Base-by-base conservation (phyloP, 2,329 filamentous ascomycete genomes). In the Aspergillus brasiliensis region DNA sequence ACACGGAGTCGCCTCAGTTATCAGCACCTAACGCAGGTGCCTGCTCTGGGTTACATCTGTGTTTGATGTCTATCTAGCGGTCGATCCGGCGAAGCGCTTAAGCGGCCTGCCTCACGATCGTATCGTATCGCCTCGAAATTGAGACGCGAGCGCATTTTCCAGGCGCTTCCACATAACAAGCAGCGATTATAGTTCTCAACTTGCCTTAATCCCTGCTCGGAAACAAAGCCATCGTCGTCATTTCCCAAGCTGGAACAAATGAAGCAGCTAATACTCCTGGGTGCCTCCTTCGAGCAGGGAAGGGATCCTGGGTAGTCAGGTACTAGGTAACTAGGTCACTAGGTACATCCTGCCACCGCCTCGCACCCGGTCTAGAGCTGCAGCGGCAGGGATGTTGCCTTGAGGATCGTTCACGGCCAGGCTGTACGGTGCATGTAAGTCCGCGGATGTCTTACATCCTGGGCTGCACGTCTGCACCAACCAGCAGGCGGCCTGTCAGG, bases 371-470 rank as follows among this genome's bases (percentile, higher is more conserved):
- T 10, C 40, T 44, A 44, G 40, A 44, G 40, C 40, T 44, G 40
- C 40, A 44, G 40, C 40, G 40, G 13, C 40, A 44, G 40, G 40
- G 40, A 44, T 44, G 40, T 44, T 44, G 40, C 31, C 31, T 34
- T 13, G 31, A 34, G 31, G 31, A 34, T 34, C 13, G 31, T 34
- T 34, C 31, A 34, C 31, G 5, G 31, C 31, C 31, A 34, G 31
- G 31, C 31, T 34, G 31, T 34, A 34, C 31, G 31, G 40, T 44
- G 40, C 51, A 48, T 55, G 57, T 55, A 56, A 27, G 57, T 42
- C 51, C 23, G 51, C 51, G 57, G 57, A 59, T 59, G 51, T 59
- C 51, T 59, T 59, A 59, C 57, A 59, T 38, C 38, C 27, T 31
- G 44, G 10, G 52, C 52, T 44, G 52, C 52, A 52, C 40, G 52